A percentile compares a stretch with the other conserved stretches of the same genome.
phyloP scores from a whole-genome alignment of 345 rosid species.

The Aurinia saxatilis region DNA sequence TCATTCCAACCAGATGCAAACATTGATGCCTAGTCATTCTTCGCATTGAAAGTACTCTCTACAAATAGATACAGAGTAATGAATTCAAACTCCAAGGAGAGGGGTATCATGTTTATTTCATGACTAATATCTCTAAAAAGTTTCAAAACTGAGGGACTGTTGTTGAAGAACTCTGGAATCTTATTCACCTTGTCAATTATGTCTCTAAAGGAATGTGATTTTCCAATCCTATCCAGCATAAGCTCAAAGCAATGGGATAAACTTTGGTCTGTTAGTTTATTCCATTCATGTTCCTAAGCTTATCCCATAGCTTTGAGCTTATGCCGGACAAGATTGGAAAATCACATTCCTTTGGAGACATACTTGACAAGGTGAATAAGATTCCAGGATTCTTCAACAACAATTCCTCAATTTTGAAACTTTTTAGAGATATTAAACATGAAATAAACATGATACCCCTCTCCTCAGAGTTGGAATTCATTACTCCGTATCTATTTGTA shows the following conservation, averaged over 20 bases:
- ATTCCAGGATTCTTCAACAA: constrained; percentile 32
- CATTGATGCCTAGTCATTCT: constrained; percentile 37
- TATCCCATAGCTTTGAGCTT: constrained; percentile 43
- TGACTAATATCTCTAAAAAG: constrained; percentile 21
- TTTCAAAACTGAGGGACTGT: constrained; percentile 20
- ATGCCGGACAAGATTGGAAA: constrained; percentile 31
- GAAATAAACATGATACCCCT: constrained; percentile 22
- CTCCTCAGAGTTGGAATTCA: constrained; percentile 34
- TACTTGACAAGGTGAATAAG: constrained; percentile 18
- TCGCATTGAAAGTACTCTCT: constrained; percentile 37
- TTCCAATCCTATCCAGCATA: constrained; percentile 34
- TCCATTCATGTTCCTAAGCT: too few relatives aligned
- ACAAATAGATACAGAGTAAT: constrained; percentile 34
- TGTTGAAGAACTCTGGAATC: constrained; percentile 31
- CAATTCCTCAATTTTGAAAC: constrained; percentile 20
- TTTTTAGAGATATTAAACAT: constrained; percentile 21
- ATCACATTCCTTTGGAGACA: constrained; percentile 12
- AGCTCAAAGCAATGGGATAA: constrained; percentile 44
- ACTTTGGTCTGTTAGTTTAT: too few relatives aligned
- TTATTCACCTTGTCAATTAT: constrained; percentile 18
- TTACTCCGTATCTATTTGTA: constrained; percentile 34
- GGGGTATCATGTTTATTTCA: constrained; percentile 23
- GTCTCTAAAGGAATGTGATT: constrained; percentile 11
- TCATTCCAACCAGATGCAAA: constrained; percentile 34
- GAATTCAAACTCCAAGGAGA: constrained; percentile 34